Conservation (phyloP, 1,139 yeast genomes). For the Candida gigantensis region DNA sequence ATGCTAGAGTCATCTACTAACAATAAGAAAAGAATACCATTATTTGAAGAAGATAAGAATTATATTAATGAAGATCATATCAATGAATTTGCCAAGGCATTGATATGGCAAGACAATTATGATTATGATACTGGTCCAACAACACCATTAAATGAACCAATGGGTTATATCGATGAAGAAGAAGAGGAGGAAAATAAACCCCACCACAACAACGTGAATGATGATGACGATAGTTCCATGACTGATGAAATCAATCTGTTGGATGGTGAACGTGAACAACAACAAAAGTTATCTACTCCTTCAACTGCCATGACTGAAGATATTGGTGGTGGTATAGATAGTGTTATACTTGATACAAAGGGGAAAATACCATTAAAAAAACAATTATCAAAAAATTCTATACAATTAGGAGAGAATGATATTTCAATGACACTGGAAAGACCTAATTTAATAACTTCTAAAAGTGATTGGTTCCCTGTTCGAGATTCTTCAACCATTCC, state of each 20-base stretch:
- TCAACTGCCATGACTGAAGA: neutral
- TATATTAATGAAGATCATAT: conserved; percentile 41
- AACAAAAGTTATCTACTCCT: neutral
- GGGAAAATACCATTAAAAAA: neutral
- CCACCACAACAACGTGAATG: too few relatives aligned
- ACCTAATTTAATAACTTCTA: conserved; percentile 51
- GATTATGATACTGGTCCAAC: conserved; percentile 18
- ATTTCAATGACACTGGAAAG: conserved; percentile 8
- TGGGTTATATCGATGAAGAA: too few relatives aligned
- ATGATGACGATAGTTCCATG: conserved; percentile 4
- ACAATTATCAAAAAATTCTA: too few relatives aligned
- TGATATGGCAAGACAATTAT: conserved; percentile 40
- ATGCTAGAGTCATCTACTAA: neutral
- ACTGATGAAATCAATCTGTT: conserved; percentile 5
- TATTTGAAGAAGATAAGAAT: conserved; percentile 34
- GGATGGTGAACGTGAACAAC: neutral
- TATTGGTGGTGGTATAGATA: neutral
- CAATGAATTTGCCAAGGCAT: conserved; percentile 42
- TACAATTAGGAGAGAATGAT: too few relatives aligned
- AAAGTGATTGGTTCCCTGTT: conserved; percentile 71
- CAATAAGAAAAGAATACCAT: conserved; percentile 11
- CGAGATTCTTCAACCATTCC: conserved; percentile 19
- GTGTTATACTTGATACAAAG: neutral
- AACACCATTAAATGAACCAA: conserved; percentile 11
- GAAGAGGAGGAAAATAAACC: conserved; percentile 2